These are phyloP conservation scores for Pseudocohnilembus persalinus DNA, from an alignment of 169 alveolate species.

Conservation along the genomic window DNA sequence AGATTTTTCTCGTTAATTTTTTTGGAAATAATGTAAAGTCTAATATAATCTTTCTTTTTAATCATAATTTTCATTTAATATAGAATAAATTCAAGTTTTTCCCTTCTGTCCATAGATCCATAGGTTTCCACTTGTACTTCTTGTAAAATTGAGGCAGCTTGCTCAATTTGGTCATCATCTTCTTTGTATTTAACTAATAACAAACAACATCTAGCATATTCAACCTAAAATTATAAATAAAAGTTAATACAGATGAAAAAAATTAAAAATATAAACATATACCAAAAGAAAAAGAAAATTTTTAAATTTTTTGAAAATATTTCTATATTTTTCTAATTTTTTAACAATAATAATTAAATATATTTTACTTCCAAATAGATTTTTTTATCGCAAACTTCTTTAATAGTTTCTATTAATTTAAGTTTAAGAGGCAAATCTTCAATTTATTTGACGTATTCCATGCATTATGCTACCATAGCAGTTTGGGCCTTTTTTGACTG, in stretches of 20 bases:
- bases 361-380: constrained; percentile 63
- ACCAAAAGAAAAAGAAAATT: too few relatives aligned
- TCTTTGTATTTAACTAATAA: constrained; percentile 56
- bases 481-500: constrained; percentile 68
- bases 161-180: constrained; percentile 63
- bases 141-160: constrained; percentile 74
- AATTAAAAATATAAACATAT: too few relatives aligned
- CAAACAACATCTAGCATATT: constrained; percentile 68
- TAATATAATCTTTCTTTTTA: constrained; percentile 62
- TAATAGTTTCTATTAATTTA: constrained; percentile 54
- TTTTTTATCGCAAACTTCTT: constrained; percentile 72
- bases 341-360: too few relatives aligned
- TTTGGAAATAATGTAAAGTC: constrained; percentile 66
- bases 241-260: not conserved
- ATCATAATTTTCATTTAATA: constrained; percentile 72
- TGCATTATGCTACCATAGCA: constrained; percentile 59
- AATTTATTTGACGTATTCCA: constrained; percentile 48
- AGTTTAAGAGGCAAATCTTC: constrained; percentile 34
- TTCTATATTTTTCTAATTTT: not conserved
- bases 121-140: constrained; percentile 76
- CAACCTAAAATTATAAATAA: constrained; percentile 24
- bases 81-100: constrained; percentile 73
- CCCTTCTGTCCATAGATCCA: constrained; percentile 76
- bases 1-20: constrained; percentile 61
- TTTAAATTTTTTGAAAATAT: not conserved